Conservation (phyloP, 2,329 filamentous ascomycete genomes). For the Endoconidiophora laricicola region DNA sequence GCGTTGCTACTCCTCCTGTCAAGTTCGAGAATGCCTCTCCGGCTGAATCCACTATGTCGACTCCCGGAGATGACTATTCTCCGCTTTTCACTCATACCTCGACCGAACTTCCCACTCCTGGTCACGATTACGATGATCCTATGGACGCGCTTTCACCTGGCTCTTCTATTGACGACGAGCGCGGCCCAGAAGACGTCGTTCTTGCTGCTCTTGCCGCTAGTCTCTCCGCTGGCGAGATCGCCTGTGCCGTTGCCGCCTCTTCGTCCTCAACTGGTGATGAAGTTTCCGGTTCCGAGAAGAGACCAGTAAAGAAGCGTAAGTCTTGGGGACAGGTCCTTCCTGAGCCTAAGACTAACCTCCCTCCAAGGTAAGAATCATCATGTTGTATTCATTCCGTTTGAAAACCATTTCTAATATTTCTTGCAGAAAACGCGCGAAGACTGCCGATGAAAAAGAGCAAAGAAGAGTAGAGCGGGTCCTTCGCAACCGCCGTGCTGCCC, state of each 20-base stretch:
- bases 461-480: slow-evolving; percentile 93
- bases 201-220: slow-evolving; percentile 15
- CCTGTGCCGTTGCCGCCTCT: slow-evolving; percentile 11
- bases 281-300: slow-evolving; percentile 37
- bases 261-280: slow-evolving; percentile 13
- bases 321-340: slow-evolving; percentile 97
- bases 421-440: slow-evolving; percentile 84
- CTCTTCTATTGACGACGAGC: slow-evolving; percentile 20
- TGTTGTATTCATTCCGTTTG: neutral
- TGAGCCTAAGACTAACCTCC: slow-evolving; percentile 89
- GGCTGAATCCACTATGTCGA: slow-evolving; percentile 36
- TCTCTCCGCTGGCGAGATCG: slow-evolving; percentile 8
- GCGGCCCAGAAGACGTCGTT: slow-evolving; percentile 15
- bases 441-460: slow-evolving; percentile 97
- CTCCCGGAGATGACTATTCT: slow-evolving; percentile 31
- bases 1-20: slow-evolving; percentile 21
- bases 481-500: slow-evolving; percentile 84
- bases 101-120: slow-evolving; percentile 18
- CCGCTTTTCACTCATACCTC: slow-evolving; percentile 28
- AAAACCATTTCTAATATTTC: neutral
- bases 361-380: slow-evolving; percentile 53
- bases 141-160: slow-evolving; percentile 34
- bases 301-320: slow-evolving; percentile 80
- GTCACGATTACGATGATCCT: slow-evolving; percentile 25
- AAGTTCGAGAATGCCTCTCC: slow-evolving; percentile 36